Conservation (phyloP, 2,329 filamentous ascomycete genomes). For the Colletotrichum phormii region DNA sequence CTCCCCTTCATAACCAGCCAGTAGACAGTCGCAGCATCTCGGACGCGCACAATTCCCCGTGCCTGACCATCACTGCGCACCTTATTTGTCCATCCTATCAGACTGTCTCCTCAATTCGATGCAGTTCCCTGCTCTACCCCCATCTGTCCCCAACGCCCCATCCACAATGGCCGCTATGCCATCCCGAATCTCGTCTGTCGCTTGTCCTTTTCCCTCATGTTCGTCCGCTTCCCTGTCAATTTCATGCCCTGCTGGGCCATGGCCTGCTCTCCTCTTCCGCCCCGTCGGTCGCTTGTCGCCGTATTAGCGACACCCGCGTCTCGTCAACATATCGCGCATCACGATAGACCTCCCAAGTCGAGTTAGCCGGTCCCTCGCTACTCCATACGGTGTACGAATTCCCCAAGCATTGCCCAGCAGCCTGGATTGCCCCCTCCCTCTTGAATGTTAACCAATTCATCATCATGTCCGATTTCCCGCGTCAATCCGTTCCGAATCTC, state of each 20-base stretch:
- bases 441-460: not conserved
- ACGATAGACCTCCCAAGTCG: conserved; percentile 26
- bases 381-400: not conserved
- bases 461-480: conserved; percentile 7
- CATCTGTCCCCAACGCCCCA: conserved; percentile 1
- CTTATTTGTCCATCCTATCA: conserved; percentile 34
- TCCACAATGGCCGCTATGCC: not conserved
- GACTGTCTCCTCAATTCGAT: conserved; percentile 16
- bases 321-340: conserved; percentile 14
- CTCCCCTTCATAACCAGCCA: not conserved
- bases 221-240: not conserved
- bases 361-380: conserved; percentile 19
- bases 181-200: not conserved
- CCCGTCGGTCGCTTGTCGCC: conserved; percentile 10
- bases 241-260: not conserved
- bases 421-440: not conserved
- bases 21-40: not conserved
- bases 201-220: not conserved
- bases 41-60: conserved; percentile 1
- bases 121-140: conserved; percentile 23
- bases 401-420: not conserved
- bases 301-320: not conserved
- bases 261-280: not conserved
- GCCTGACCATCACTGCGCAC: conserved; percentile 16
- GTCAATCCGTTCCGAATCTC: conserved; percentile 22